Percentiles rank a stretch among this genome's conserved stretches.
Evolutionary conservation across 306 rosid genomes (phyloP).

Genomic region (Quercus dentata): DNA sequence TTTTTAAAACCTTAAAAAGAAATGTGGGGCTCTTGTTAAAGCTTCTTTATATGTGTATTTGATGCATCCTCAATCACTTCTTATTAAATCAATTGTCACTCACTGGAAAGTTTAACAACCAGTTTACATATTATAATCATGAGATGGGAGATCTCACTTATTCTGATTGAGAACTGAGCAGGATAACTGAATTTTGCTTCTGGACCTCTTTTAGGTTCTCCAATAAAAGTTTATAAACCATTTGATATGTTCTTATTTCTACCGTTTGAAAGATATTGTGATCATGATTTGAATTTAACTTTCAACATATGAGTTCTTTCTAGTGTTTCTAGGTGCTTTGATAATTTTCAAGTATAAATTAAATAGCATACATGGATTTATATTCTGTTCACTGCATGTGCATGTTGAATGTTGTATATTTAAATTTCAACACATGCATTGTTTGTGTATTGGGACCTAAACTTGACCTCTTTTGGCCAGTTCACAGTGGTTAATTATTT

Average conservation of each 20-base stretch:
- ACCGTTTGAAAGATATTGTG: not conserved
- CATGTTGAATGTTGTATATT: not conserved
- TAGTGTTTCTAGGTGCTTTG: not conserved
- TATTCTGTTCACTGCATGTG: conserved; percentile 3
- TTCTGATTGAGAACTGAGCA: not conserved
- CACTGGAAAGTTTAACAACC: not conserved
- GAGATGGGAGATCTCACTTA: not conserved
- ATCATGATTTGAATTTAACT: not conserved
- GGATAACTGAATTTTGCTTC: not conserved
- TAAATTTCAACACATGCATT: not conserved
- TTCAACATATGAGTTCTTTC: not conserved
- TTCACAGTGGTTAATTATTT: not conserved
- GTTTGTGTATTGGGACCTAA: conserved; percentile 13
- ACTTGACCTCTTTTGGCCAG: not conserved
- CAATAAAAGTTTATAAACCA: not conserved
- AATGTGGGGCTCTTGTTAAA: not conserved
- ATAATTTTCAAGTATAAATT: not conserved
- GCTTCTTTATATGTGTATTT: not conserved
- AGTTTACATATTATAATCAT: not conserved
- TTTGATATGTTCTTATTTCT: not conserved
- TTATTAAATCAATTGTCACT: not conserved
- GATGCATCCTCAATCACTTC: not conserved
- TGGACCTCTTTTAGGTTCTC: not conserved
- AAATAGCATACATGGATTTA: not conserved
- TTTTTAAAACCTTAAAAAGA: not conserved